Evolutionary conservation across 1,284 basidiomycete genomes (phyloP), one percentile per base, ranked within the genome.

Genomic region (Coniferiporia sulphurascens): DNA sequence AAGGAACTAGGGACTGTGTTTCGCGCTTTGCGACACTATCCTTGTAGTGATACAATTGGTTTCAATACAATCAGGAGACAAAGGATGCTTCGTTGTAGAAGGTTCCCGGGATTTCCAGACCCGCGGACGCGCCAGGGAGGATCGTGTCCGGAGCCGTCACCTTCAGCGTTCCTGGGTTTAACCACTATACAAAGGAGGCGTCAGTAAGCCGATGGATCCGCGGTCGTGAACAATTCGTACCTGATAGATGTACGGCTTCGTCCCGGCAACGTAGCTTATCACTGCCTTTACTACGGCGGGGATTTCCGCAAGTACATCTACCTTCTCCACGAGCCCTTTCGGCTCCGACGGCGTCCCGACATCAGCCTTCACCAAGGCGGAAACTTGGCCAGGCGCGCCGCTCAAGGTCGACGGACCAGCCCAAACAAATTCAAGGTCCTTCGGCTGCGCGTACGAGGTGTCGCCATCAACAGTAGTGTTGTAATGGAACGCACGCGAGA

Each of bases 251-350:
- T 88, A 96, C 1, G 93, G 94, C 73, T 95, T 95, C 41, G 93
- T 91, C 35, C 93, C 91, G 41, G 93, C 89, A 35, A 93, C 92
- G 66, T 94, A 95, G 71, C 88, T 93, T 63, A 96, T 88, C 65
- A 94, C 84, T 70, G 91, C 85, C 76, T 93, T 92, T 67, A 96
- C 76, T 60, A 97, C 85, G 65, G 90, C 89, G 7, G 97, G 97
- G 66, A 99, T 95, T 77, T 99, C 95, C 3, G 91, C 94, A 15
- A 99, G 81, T 1, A 99, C 87, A 68, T 99, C 95, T 15, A 99
- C 93, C 78, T 98, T 98, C 74, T 98, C 95, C 50, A 99, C 84
- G 69, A 99, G 75, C 0, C 95, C 95, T 49, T 86, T 85, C 58
- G 87, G 70, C 63, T 74, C 71, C 63, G 74, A 65, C 66, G 73